Base-by-base conservation (phyloP, 1,139 yeast species). In the Nakaseomyces nivariensis region DNA sequence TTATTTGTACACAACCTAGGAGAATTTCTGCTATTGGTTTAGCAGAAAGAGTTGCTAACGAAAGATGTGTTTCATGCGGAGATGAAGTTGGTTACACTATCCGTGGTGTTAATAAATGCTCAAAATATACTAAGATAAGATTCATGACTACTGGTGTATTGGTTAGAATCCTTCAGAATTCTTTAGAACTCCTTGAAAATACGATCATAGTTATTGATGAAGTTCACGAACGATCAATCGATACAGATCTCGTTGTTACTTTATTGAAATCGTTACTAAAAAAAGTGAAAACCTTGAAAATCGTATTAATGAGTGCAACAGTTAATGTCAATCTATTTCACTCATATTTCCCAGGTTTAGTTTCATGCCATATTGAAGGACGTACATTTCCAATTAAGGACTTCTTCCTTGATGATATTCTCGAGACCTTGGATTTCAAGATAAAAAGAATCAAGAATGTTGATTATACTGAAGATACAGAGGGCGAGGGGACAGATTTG, bases 141-240 rank as follows among this genome's bases (percentile, higher is more conserved):
- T 92, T 92, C 66, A 87, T 87, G 48, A 92, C 98, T 1, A 86
- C 96, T 0, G 97, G 98, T 75, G 95, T 92, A 1, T 72, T 90
- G 47, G 76, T 92, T 31, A 74, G 97, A 56, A 85, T 90, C 81
- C 72, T 92, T 37, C 97, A 90, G 63, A 69, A 70, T 48, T 64
- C 64, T 49, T 53, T 52, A 25, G 52, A 52, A 1, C 70, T 80
- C 45, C 73, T 88, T 51, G 73, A 76, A n/a, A 71, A 77, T 49
- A 67, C 71, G 0, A 61, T 69, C 33, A 59, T 90, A 27, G 81
- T 92, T 43, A 81, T 92, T 46, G 98, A 92, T 71, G 98, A 92
- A 68, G 97, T 92, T 11, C 98, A 92, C 63, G 98, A 92, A 67
- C 72, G 97, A 56, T 88, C 97, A 0, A 79, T 92, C 47, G 97